phyloP scores from a whole-genome alignment of 305 asterid species.

The Solanum chacoense region DNA sequence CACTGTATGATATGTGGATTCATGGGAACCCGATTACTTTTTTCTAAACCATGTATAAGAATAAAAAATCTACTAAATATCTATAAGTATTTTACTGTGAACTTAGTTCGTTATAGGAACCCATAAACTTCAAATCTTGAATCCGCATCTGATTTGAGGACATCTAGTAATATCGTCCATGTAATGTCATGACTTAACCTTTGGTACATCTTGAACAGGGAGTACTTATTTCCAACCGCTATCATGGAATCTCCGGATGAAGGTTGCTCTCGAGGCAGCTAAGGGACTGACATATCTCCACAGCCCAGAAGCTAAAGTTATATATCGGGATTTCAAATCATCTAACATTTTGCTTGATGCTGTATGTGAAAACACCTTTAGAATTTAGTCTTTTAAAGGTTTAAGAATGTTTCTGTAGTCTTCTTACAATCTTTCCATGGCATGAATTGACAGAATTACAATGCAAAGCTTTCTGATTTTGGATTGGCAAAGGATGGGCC shows the following conservation, averaged over 20 bases:
- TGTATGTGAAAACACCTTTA: constrained; percentile 1
- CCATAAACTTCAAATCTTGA: background rate
- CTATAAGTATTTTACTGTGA: background rate
- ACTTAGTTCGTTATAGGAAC: background rate
- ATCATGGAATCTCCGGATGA: constrained; percentile 18
- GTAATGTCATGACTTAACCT: background rate
- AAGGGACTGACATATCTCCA: constrained; percentile 18
- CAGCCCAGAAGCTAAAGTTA: constrained; percentile 20
- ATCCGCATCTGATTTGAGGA: background rate
- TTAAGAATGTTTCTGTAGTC: background rate
- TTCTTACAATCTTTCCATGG: background rate
- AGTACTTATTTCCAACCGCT: constrained; percentile 18
- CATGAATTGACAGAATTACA: constrained; percentile 12
- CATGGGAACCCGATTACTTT: background rate
- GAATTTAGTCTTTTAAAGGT: background rate
- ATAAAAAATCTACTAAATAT: background rate
- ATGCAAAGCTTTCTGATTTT: constrained; percentile 23
- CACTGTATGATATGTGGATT: background rate
- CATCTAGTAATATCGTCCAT: background rate
- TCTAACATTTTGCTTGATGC: constrained; percentile 15
- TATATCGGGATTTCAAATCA: constrained; percentile 20
- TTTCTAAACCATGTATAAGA: background rate
- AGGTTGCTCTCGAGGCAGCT: constrained; percentile 20
- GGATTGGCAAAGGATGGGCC: constrained; percentile 24
- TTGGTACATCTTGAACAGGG: constrained; percentile 4